A percentile compares a stretch with the other conserved stretches of the same genome.
Conservation (phyloP, 2,329 filamentous ascomycete genomes). For the Alternaria atra region DNA sequence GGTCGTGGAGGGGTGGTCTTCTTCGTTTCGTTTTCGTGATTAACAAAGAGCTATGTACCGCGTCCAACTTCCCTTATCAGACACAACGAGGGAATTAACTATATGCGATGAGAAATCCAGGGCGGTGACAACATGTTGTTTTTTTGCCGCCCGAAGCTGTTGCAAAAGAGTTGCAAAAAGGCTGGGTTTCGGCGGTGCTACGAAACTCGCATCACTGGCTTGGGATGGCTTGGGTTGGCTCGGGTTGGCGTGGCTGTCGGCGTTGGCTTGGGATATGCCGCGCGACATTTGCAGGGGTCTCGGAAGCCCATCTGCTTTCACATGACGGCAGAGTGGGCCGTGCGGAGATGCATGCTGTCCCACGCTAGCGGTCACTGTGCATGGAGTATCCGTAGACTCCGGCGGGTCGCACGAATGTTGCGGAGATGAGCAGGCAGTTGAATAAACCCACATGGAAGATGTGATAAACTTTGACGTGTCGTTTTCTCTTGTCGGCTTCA, state of each 20-base stretch:
- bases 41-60: conserved; percentile 2
- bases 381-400: conserved; percentile 6
- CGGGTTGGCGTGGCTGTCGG: too few species aligned
- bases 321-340: conserved; percentile 28
- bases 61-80: not conserved
- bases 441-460: too few species aligned
- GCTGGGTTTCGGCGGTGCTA: conserved; percentile 1
- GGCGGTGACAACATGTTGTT: conserved; percentile 1
- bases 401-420: not conserved
- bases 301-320: conserved; percentile 16
- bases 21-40: not conserved
- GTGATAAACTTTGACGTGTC: not conserved
- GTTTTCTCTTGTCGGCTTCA: not conserved
- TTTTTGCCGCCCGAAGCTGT: not conserved
- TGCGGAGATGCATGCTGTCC: conserved; percentile 13
- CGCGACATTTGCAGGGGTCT: conserved; percentile 28
- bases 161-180: not conserved
- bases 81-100: not conserved
- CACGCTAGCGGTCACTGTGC: conserved; percentile 28
- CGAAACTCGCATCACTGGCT: not conserved
- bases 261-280: conserved; percentile 13
- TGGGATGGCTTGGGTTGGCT: not conserved
- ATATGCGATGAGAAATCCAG: not conserved
- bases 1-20: not conserved
- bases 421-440: not conserved